Base-by-base conservation (phyloP, 2,329 filamentous ascomycete species). In the Aureobasidium sp. region DNA sequence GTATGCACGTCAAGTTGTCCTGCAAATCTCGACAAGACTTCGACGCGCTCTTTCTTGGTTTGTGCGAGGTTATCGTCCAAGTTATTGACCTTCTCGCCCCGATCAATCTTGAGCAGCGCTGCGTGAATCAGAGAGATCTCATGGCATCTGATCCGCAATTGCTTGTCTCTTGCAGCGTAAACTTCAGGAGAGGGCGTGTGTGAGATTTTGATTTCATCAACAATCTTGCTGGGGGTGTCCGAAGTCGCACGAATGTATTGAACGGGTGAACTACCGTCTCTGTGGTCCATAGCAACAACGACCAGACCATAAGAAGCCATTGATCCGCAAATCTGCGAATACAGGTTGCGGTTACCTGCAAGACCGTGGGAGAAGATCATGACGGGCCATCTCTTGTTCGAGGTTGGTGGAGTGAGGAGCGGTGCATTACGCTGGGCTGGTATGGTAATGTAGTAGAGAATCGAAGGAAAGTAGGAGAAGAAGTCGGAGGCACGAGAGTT, bases 321-420 rank as follows among this genome's bases (percentile, higher is more conserved):
- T 0, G 89, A 90, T 17, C 89, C 89, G 20, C 83, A 87, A 27
- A 95, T 77, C 70, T 92, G 87, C n/a, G 89, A 93, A 76, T 96
- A 96, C 12, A 89, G 85, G 69, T 94, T 94, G 66, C 89, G 83
- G 64, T 84, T 87, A 41, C 91, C 91, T 41, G 89, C 91, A 1
- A 96, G 79, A 0, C 91, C 91, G 71, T 96, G 91, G 1, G 90
- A 94, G 75, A 96, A 95, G 65, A 96, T 79, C 78, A 91, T 86
- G 0, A 90, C 88, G 0, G 91, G 90, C 87, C 89, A 94, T 76
- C 84, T 78, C 62, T 79, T 76, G 63, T 63, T 84, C 70, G 63
- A 78, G 64, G 70, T 77, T 1, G 74, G 72, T 26, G 78, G 72
- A 36, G 75, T 70, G 41, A 86, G 80, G 8, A 92, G 74, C 6